These are phyloP conservation scores for Berberis vulgaris DNA, from an alignment of 164 flowering plant genomes.

Conservation along the genomic window DNA sequence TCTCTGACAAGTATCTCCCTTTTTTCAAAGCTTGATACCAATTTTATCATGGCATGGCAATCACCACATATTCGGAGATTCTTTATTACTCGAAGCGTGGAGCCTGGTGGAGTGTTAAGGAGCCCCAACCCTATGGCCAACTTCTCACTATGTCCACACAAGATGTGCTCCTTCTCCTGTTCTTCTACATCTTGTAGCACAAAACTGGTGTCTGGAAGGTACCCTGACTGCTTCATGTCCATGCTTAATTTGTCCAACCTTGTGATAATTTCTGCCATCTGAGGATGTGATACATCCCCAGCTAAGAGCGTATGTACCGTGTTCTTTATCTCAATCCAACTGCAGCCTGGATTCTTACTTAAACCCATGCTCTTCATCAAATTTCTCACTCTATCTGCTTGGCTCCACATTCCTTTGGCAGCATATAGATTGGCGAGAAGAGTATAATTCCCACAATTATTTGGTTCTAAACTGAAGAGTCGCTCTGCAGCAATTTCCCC, in stretches of 20 bases:
- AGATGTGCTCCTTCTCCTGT: constrained; percentile 71
- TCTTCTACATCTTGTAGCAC: constrained; percentile 77
- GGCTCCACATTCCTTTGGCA: constrained; percentile 55
- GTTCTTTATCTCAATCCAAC: constrained; percentile 74
- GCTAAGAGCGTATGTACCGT: constrained; percentile 60
- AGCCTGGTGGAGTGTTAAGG: constrained; percentile 47
- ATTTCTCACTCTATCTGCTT: constrained; percentile 45
- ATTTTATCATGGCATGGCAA: constrained; percentile 57
- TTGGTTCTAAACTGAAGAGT: constrained; percentile 60
- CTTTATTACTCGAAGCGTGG: constrained; percentile 57
- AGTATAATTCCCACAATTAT: constrained; percentile 67
- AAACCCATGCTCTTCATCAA: constrained; percentile 45
- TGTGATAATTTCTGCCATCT: constrained; percentile 42
- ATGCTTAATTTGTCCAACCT: constrained; percentile 33
- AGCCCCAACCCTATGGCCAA: constrained; percentile 60
- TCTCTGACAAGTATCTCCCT: constrained; percentile 68
- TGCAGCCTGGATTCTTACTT: constrained; percentile 70
- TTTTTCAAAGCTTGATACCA: constrained; percentile 46
- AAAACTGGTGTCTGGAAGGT: constrained; percentile 34
- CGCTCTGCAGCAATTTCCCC: constrained; percentile 56
- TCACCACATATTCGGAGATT: constrained; percentile 73
- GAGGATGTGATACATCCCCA: constrained; percentile 58
- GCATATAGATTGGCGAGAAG: constrained; percentile 77
- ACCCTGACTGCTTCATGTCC: constrained; percentile 62
- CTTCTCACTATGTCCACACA: constrained; percentile 73